Conservation (phyloP, 2,329 filamentous ascomycete species). For the Ophiostoma triangulosporum region DNA sequence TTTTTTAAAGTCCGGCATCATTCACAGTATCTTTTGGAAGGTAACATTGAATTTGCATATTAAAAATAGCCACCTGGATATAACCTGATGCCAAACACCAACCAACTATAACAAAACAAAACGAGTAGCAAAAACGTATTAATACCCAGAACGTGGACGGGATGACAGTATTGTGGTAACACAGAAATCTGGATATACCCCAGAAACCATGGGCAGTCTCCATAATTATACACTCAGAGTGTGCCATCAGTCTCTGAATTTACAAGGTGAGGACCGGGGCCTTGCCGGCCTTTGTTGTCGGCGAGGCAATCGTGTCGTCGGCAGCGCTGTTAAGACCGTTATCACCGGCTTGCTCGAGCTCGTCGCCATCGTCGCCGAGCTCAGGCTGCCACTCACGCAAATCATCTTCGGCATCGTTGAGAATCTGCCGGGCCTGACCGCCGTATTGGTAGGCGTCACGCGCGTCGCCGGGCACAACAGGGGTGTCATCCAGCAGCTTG, state of each 20-base stretch:
- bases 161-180: background rate
- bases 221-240: constrained; percentile 1
- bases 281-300: background rate
- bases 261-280: constrained; percentile 2
- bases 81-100: background rate
- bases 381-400: constrained; percentile 59
- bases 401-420: constrained; percentile 87
- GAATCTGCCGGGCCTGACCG: constrained; percentile 62
- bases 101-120: background rate
- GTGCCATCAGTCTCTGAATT: background rate
- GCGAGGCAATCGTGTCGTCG: background rate
- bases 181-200: background rate
- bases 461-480: constrained; percentile 73
- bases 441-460: constrained; percentile 53
- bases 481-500: constrained; percentile 75
- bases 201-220: background rate
- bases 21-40: no score
- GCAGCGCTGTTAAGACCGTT: background rate
- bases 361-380: constrained; percentile 17
- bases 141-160: background rate
- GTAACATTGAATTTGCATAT: background rate
- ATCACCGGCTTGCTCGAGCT: background rate
- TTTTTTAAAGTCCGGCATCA: no score
- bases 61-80: constrained; percentile 1
- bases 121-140: background rate